A percentile compares a stretch with the other conserved stretches of the same genome.
Evolutionary conservation across 2,329 filamentous ascomycete genomes (phyloP).

Genomic region (Diaporthe sp.): DNA sequence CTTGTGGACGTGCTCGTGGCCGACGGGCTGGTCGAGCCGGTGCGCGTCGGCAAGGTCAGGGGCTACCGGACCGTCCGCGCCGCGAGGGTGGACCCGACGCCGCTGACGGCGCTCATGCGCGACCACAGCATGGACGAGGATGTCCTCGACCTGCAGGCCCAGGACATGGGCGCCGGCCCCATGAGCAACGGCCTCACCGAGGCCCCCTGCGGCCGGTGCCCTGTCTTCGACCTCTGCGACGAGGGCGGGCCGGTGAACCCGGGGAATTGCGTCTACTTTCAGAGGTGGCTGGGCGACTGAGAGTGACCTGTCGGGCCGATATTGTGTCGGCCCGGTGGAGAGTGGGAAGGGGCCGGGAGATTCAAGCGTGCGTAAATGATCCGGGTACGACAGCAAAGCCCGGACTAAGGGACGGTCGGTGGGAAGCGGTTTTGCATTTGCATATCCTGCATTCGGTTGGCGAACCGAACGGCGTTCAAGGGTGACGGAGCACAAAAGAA

Average conservation of each 20-base stretch:
- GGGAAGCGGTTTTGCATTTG: conserved; percentile 16
- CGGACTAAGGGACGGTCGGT: not conserved
- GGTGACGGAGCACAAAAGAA: conserved; percentile 9
- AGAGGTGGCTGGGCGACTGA: conserved; percentile 79
- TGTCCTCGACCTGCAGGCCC: conserved; percentile 39
- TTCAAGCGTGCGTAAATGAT: not conserved
- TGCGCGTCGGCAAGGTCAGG: conserved; percentile 63
- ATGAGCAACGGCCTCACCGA: conserved; percentile 84
- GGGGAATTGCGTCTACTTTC: conserved; percentile 91
- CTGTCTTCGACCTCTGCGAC: conserved; percentile 92
- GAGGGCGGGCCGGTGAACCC: conserved; percentile 93
- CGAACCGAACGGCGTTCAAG: conserved; percentile 34
- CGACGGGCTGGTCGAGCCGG: conserved; percentile 84
- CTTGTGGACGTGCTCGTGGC: conserved; percentile 90
- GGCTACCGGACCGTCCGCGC: conserved; percentile 68
- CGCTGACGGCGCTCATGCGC: conserved; percentile 47
- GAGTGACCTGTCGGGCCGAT: not conserved
- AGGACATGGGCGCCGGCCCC: conserved; percentile 53
- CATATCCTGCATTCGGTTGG: conserved; percentile 9
- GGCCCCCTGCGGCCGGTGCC: conserved; percentile 90
- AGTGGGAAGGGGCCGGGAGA: not conserved
- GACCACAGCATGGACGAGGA: conserved; percentile 44
- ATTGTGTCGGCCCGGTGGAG: not conserved
- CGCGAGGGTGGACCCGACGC: conserved; percentile 55
- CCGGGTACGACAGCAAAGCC: not conserved